phyloP scores from a whole-genome alignment of 2,329 filamentous ascomycete species.

The Claviceps sorghi region DNA sequence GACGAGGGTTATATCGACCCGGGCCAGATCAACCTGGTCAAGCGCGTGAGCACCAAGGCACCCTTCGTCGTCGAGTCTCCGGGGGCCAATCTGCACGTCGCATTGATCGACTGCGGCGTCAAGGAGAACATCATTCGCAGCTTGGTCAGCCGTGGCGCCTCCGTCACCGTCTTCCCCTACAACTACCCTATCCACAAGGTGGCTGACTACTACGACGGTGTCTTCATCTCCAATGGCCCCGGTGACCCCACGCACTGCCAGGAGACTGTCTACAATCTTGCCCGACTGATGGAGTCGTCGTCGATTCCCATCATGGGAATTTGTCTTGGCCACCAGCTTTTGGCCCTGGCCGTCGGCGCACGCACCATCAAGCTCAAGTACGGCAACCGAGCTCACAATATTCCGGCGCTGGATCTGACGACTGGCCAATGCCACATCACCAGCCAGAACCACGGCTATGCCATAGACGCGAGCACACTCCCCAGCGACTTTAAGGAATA shows the following conservation, averaged over 20 bases:
- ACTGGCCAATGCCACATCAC: slow-evolving; percentile 98
- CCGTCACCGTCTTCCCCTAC: slow-evolving; percentile 88
- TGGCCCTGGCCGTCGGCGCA: slow-evolving; percentile 78
- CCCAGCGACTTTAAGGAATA: slow-evolving; percentile 88
- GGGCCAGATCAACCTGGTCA: slow-evolving; percentile 90
- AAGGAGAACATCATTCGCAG: slow-evolving; percentile 99
- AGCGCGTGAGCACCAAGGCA: slow-evolving; percentile 92
- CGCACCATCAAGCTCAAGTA: slow-evolving; percentile 97
- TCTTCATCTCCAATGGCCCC: slow-evolving; percentile 98
- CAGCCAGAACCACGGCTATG: slow-evolving; percentile 96
- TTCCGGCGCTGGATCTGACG: slow-evolving; percentile 83
- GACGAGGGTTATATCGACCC: slow-evolving; percentile 94
- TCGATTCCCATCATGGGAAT: slow-evolving; percentile 94
- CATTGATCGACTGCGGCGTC: slow-evolving; percentile 92
- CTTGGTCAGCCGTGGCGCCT: slow-evolving; percentile 79
- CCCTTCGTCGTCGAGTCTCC: slow-evolving; percentile 88
- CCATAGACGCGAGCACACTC: slow-evolving; percentile 73
- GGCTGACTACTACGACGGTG: slow-evolving; percentile 90
- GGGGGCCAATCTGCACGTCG: slow-evolving; percentile 75
- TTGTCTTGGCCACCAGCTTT: slow-evolving; percentile 90
- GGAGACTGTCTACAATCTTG: slow-evolving; percentile 83
- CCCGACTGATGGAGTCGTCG: slow-evolving; percentile 78
- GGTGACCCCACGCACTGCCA: slow-evolving; percentile 97
- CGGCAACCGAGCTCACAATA: slow-evolving; percentile 97
- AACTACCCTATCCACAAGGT: slow-evolving; percentile 98